Evolutionary conservation across 371 early-diverging fungal species (phyloP).

Genomic region (Mortierella sp.): DNA sequence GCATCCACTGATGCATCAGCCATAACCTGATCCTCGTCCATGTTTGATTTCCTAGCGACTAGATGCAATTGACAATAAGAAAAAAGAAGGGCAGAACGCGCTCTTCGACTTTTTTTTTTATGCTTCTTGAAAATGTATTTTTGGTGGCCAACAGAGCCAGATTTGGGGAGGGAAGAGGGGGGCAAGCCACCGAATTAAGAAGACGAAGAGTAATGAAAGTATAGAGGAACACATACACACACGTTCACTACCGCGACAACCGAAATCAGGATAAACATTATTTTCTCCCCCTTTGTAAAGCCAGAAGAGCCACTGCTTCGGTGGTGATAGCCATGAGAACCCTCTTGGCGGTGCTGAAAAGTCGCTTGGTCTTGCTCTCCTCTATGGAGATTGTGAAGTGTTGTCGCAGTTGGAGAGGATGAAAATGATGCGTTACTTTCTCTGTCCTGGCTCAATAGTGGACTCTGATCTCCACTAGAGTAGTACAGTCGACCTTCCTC

Average conservation of each 20-base stretch:
- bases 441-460: background rate
- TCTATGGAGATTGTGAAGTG: background rate
- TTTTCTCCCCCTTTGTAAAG: slow-evolving; percentile 50
- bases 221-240: slow-evolving; percentile 49
- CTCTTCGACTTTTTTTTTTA: slow-evolving; percentile 7
- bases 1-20: slow-evolving; percentile 36
- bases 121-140: slow-evolving; percentile 26
- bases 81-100: background rate
- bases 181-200: background rate
- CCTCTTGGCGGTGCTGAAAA: background rate
- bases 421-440: background rate
- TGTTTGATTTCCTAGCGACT: slow-evolving; percentile 47
- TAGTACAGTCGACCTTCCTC: slow-evolving; percentile 13
- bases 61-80: background rate
- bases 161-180: slow-evolving; percentile 67
- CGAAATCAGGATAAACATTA: slow-evolving; percentile 39
- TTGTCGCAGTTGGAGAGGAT: background rate
- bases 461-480: slow-evolving; percentile 15
- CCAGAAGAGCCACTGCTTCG: slow-evolving; percentile 23
- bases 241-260: slow-evolving; percentile 43
- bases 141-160: slow-evolving; percentile 65
- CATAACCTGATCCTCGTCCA: slow-evolving; percentile 52
- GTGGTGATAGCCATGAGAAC: background rate
- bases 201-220: slow-evolving; percentile 21
- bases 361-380: background rate